A percentile compares a stretch with the other conserved stretches of the same genome.
Conservation (phyloP, 73 alveolate species). For the Paramecium caudatum region DNA sequence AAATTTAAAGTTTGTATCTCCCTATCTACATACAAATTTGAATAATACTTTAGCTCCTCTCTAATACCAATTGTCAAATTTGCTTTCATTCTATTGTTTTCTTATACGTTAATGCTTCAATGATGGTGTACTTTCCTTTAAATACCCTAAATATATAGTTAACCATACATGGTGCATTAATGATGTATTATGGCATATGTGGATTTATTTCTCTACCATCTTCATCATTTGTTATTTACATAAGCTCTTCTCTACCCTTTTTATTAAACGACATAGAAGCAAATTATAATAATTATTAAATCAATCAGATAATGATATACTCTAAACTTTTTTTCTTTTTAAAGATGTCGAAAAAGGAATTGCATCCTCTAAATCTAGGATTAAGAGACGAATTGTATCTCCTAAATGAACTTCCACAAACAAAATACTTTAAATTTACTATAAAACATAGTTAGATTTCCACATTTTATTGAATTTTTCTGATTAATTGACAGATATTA, state of each 20-base stretch:
- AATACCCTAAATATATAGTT: conserved; percentile 79
- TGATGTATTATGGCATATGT: conserved; percentile 96
- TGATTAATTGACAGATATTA: too few relatives aligned
- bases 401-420: too few relatives aligned
- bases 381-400: too few relatives aligned
- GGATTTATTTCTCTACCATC: conserved; percentile 80
- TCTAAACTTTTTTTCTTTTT: too few relatives aligned
- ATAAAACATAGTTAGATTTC: too few relatives aligned
- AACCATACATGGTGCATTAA: conserved; percentile 91
- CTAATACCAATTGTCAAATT: conserved; percentile 83
- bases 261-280: conserved; percentile 32
- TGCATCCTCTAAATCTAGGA: too few relatives aligned
- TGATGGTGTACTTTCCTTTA: conserved; percentile 85
- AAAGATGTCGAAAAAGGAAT: too few relatives aligned
- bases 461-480: too few relatives aligned
- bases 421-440: too few relatives aligned
- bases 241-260: conserved; percentile 2
- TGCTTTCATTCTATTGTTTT: conserved; percentile 78
- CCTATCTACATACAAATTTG: conserved; percentile 12
- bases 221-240: conserved; percentile 68
- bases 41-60: conserved; percentile 80
- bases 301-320: background rate
- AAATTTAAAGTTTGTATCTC: conserved; percentile 80
- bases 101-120: conserved; percentile 89
- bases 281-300: background rate